Conservation (phyloP, 2,329 filamentous ascomycete genomes). For the Xylaria arbuscula region DNA sequence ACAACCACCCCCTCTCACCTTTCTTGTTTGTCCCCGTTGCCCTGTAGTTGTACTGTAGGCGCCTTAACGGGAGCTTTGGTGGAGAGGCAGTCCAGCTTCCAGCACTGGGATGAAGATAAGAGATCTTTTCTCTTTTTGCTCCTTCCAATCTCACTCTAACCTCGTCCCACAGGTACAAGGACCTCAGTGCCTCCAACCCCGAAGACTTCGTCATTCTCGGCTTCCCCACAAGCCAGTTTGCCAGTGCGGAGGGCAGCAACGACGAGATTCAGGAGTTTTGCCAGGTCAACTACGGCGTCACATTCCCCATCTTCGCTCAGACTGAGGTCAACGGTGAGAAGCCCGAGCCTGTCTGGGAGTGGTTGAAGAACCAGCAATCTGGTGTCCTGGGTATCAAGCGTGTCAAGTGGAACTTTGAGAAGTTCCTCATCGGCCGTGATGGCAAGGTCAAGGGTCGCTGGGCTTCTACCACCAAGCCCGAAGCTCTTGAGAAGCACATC, state of each 20-base stretch:
- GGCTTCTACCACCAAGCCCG: conserved; percentile 89
- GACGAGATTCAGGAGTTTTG: conserved; percentile 87
- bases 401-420: conserved; percentile 99
- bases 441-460: conserved; percentile 87
- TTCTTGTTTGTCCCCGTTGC: not conserved
- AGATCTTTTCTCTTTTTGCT: not conserved
- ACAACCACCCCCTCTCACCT: not conserved
- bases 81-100: not conserved
- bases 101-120: not conserved
- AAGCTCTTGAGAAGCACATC: conserved; percentile 79
- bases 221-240: conserved; percentile 99
- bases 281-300: conserved; percentile 93
- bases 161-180: conserved; percentile 66
- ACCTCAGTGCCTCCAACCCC: conserved; percentile 73
- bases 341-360: conserved; percentile 83
- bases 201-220: conserved; percentile 88
- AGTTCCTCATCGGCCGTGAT: conserved; percentile 90
- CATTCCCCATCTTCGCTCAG: conserved; percentile 92
- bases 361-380: conserved; percentile 77
- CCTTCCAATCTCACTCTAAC: conserved; percentile 16
- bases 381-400: conserved; percentile 88
- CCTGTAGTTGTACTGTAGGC: not conserved
- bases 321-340: conserved; percentile 91
- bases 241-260: conserved; percentile 83
- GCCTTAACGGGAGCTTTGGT: not conserved